Percentiles rank a stretch among this genome's conserved stretches.
These are phyloP conservation scores for Amaranthus cruentus DNA, from an alignment of 148 eudicot species.

Conservation along the genomic window DNA sequence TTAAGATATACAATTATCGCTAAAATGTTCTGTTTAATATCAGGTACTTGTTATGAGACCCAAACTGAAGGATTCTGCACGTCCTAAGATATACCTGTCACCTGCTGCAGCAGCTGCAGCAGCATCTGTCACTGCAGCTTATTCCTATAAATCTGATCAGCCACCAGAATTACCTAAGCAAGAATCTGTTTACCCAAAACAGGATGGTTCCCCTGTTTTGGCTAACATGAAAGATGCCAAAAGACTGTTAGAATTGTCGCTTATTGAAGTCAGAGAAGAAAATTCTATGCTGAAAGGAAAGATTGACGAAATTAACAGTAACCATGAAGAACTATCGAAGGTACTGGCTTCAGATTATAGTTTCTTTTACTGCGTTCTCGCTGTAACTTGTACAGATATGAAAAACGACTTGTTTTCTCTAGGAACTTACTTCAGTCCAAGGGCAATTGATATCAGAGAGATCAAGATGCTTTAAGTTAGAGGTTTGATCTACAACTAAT, in stretches of 20 bases:
- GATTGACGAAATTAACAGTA: conserved; percentile 57
- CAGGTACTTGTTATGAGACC: conserved; percentile 85
- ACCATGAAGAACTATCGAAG: conserved; percentile 71
- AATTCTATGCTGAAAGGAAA: conserved; percentile 61
- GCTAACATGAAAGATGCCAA: conserved; percentile 47
- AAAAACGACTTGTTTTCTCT: conserved; percentile 17
- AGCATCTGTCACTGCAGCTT: conserved; percentile 96
- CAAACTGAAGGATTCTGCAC: conserved; percentile 55
- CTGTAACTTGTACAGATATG: conserved; percentile 6
- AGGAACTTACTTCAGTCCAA: conserved; percentile 92
- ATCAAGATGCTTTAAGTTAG: conserved; percentile 89
- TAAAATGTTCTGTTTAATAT: conserved; percentile 9
- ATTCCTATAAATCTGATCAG: conserved; percentile 51
- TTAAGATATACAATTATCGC: conserved; percentile 46
- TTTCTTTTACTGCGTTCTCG: background rate
- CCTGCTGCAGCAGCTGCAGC: conserved; percentile 98
- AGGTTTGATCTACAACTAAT: conserved; percentile 44
- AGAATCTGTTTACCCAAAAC: conserved; percentile 31
- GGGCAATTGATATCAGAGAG: conserved; percentile 78
- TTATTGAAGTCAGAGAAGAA: conserved; percentile 50
- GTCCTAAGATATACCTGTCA: conserved; percentile 77
- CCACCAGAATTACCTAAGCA: conserved; percentile 32
- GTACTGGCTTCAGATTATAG: conserved; percentile 29
- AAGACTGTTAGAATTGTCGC: conserved; percentile 51
- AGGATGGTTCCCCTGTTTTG: conserved; percentile 31